These are phyloP conservation scores for Fraxinus excelsior DNA, from an alignment of 257 asterid genomes.

Conservation along the genomic window DNA sequence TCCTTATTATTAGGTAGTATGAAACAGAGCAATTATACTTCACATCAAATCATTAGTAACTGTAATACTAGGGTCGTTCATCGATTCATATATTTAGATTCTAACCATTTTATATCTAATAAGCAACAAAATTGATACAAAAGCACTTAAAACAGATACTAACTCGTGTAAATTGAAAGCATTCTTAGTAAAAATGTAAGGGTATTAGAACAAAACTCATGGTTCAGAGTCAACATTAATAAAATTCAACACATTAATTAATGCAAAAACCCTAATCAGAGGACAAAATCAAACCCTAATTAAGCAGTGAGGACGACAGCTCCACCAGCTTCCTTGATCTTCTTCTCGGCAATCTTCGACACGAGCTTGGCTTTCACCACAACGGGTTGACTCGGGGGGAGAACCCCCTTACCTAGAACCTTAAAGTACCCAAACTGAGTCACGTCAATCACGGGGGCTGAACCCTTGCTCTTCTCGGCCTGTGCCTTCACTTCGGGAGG, in stretches of 20 bases:
- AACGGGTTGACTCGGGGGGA: slow-evolving; percentile 45
- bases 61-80: background rate
- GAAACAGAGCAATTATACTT: background rate
- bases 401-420: slow-evolving; percentile 63
- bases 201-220: slow-evolving; percentile 9
- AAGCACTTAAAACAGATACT: background rate
- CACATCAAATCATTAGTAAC: background rate
- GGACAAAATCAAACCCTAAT: slow-evolving; percentile 26
- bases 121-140: background rate
- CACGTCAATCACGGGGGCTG: slow-evolving; percentile 55
- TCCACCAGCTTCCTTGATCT: slow-evolving; percentile 69
- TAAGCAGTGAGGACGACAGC: slow-evolving; percentile 67
- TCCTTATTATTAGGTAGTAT: no score
- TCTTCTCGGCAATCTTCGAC: slow-evolving; percentile 63
- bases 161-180: background rate
- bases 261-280: slow-evolving; percentile 9
- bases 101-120: background rate
- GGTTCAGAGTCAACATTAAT: slow-evolving; percentile 12
- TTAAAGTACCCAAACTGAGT: slow-evolving; percentile 69
- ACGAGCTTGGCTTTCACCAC: slow-evolving; percentile 63
- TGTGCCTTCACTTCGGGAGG: slow-evolving; percentile 65
- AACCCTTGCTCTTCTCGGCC: slow-evolving; percentile 37
- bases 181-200: slow-evolving; percentile 18
- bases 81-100: background rate
- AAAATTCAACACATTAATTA: slow-evolving; percentile 7